Conservation (phyloP, 192 early-diverging fungal species). For the Umbelopsis vinacea region DNA sequence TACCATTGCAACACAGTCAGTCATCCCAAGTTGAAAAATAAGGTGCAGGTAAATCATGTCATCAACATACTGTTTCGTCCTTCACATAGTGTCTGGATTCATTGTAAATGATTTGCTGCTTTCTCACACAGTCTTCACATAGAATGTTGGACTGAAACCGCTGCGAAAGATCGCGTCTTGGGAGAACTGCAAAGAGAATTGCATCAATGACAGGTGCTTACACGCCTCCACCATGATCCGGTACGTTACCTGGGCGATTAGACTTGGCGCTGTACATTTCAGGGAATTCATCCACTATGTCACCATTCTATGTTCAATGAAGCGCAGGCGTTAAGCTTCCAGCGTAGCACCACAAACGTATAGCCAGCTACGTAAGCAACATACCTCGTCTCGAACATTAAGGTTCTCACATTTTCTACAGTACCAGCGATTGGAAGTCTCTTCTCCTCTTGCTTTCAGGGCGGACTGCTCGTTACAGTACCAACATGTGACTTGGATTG, state of each 20-base stretch:
- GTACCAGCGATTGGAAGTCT: conserved; percentile 13
- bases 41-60: not conserved
- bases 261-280: conserved; percentile 25
- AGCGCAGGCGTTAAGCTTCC: no score
- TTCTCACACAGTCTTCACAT: conserved; percentile 6
- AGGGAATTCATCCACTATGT: conserved; percentile 25
- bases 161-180: conserved; percentile 13
- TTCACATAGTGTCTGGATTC: conserved; percentile 19
- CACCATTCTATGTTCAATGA: conserved; percentile 19
- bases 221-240: not conserved
- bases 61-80: conserved; percentile 1
- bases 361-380: not conserved
- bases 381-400: conserved; percentile 26
- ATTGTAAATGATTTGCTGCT: conserved; percentile 15
- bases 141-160: not conserved
- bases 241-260: conserved; percentile 4
- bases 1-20: not conserved
- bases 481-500: conserved; percentile 22
- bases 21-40: no score
- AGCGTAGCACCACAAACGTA: no score
- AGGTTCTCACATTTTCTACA: conserved; percentile 26
- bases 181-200: not conserved
- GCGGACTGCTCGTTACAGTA: conserved; percentile 24
- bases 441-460: conserved; percentile 15
- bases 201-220: not conserved